Evolutionary conservation across 352 stramenopile genomes (phyloP).

Genomic region (Globisporangium spinosum): DNA sequence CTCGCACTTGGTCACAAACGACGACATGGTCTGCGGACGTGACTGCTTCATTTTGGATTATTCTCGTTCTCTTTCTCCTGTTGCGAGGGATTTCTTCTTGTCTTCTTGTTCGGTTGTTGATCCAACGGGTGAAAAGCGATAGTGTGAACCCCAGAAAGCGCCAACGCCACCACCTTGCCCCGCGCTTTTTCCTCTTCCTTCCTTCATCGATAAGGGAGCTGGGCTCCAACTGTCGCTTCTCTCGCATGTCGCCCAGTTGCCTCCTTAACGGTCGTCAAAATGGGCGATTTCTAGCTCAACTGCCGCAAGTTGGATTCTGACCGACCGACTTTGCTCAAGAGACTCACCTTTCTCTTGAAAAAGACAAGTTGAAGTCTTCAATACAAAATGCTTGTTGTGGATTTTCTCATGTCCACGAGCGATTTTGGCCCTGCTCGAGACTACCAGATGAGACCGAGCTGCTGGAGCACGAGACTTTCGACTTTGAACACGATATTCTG

Average conservation of each 20-base stretch:
- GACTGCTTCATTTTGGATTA: slow-evolving; percentile 25
- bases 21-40: slow-evolving; percentile 20
- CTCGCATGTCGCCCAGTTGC: neutral
- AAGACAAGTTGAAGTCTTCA: no score
- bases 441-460: no score
- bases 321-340: no score
- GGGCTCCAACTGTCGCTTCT: neutral
- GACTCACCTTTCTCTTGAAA: no score
- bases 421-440: no score
- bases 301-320: neutral
- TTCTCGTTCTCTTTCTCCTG: slow-evolving; percentile 7
- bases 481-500: no score
- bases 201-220: neutral
- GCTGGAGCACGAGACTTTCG: no score
- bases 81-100: neutral
- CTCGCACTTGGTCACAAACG: slow-evolving; percentile 38
- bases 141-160: neutral
- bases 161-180: neutral
- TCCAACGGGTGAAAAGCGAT: slow-evolving; percentile 2
- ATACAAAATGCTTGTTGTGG: no score
- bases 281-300: neutral
- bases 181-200: neutral
- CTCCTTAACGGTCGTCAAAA: neutral
- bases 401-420: no score
- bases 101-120: neutral